Evolutionary conservation across 306 rosid genomes (phyloP).

Genomic region (Geum urbanum): DNA sequence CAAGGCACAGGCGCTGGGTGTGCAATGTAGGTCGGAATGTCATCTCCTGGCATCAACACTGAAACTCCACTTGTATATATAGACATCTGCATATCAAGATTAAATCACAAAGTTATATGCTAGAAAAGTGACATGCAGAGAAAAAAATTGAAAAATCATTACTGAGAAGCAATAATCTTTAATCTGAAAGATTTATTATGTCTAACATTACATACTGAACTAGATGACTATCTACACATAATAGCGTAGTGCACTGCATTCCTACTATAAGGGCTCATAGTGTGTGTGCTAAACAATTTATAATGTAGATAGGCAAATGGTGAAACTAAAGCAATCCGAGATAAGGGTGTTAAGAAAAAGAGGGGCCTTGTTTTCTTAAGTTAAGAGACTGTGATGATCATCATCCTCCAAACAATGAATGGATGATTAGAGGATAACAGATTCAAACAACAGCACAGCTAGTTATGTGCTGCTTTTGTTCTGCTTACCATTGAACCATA

Average conservation of each 20-base stretch:
- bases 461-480: constrained; percentile 17
- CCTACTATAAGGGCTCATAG: background rate
- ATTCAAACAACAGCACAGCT: constrained; percentile 18
- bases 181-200: background rate
- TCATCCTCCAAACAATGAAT: background rate
- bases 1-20: constrained; percentile 75
- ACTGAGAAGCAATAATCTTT: background rate
- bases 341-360: too few species aligned
- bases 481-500: constrained; percentile 2
- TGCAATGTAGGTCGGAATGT: constrained; percentile 77
- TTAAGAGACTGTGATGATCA: background rate
- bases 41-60: constrained; percentile 90
- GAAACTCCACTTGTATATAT: constrained; percentile 66
- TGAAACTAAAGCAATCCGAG: background rate
- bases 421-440: background rate
- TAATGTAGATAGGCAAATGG: background rate
- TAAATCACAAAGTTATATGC: background rate
- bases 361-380: background rate
- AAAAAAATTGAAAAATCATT: background rate
- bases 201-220: background rate
- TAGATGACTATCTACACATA: background rate
- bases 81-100: constrained; percentile 58
- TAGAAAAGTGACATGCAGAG: too few species aligned
- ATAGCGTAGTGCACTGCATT: background rate
- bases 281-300: too few species aligned